A percentile compares a stretch with the other conserved stretches of the same genome.
These are phyloP conservation scores for Phaeomoniella chlamydospora DNA, from an alignment of 2,329 filamentous ascomycete species.

Conservation along the genomic window DNA sequence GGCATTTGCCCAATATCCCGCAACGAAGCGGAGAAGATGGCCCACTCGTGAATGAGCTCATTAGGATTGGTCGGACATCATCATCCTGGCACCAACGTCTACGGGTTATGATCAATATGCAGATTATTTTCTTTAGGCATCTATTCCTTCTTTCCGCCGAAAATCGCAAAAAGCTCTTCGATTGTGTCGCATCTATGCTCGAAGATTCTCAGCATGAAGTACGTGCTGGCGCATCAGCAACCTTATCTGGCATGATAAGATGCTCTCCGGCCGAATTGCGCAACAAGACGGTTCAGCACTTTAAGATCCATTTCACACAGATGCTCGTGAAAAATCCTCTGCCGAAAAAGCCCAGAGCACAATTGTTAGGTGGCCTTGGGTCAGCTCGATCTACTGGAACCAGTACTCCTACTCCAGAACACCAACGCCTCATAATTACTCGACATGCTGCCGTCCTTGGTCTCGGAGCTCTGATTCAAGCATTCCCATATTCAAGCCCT, in stretches of 20 bases:
- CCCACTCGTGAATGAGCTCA: slow-evolving; percentile 70
- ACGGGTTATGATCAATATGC: slow-evolving; percentile 92
- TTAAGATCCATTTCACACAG: slow-evolving; percentile 67
- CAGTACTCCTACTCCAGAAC: slow-evolving; percentile 34
- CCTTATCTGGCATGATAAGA: slow-evolving; percentile 91
- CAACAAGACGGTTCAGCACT: slow-evolving; percentile 56
- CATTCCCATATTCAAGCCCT: slow-evolving; percentile 89
- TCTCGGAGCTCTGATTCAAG: slow-evolving; percentile 78
- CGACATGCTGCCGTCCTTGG: slow-evolving; percentile 87
- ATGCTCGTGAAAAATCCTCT: slow-evolving; percentile 74
- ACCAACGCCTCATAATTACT: slow-evolving; percentile 62
- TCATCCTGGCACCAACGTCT: slow-evolving; percentile 91
- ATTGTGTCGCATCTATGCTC: slow-evolving; percentile 91
- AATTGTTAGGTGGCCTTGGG: slow-evolving; percentile 14
- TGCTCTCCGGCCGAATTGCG: slow-evolving; percentile 77
- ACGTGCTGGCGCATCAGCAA: slow-evolving; percentile 79
- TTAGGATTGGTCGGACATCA: slow-evolving; percentile 73
- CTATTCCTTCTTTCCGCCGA: slow-evolving; percentile 68
- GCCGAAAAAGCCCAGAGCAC: slow-evolving; percentile 46
- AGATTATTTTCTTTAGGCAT: slow-evolving; percentile 94
- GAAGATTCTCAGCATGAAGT: slow-evolving; percentile 87
- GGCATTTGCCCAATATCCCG: slow-evolving; percentile 88
- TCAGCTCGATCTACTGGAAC: slow-evolving; percentile 28
- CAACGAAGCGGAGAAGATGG: slow-evolving; percentile 76
- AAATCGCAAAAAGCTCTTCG: slow-evolving; percentile 70